Percentiles rank a stretch among this genome's conserved stretches.
phyloP scores from a whole-genome alignment of 2,329 filamentous ascomycete genomes.

The Phaeosphaeria sp. region DNA sequence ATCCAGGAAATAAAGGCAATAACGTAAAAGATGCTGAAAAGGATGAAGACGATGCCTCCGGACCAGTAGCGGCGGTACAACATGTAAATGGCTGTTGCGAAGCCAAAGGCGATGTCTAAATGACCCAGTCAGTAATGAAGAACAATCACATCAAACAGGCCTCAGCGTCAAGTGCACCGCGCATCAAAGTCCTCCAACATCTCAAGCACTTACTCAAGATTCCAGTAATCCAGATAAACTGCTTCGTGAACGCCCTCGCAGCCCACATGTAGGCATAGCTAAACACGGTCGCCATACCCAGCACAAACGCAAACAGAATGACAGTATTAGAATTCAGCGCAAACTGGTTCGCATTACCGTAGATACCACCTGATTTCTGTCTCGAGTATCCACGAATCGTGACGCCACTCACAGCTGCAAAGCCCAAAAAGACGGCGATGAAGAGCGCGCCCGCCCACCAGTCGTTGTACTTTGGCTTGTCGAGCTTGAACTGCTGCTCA shows the following conservation, averaged over 20 bases:
- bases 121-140: conserved; percentile 48
- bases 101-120: conserved; percentile 73
- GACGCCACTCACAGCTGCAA: conserved; percentile 76
- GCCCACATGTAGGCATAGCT: conserved; percentile 79
- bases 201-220: conserved; percentile 21
- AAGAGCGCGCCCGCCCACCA: conserved; percentile 86
- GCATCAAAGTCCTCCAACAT: neutral
- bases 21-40: conserved; percentile 81
- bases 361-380: conserved; percentile 69
- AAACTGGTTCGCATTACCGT: conserved; percentile 70
- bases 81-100: conserved; percentile 90
- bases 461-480: conserved; percentile 88
- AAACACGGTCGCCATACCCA: conserved; percentile 75
- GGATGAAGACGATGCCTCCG: conserved; percentile 83
- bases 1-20: conserved; percentile 85
- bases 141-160: no score
- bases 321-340: conserved; percentile 83
- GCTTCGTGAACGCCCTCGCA: conserved; percentile 80
- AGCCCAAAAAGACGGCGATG: conserved; percentile 73
- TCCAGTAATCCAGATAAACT: conserved; percentile 85
- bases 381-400: conserved; percentile 73
- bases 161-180: no score
- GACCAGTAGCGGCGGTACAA: conserved; percentile 77
- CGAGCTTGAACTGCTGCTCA: conserved; percentile 81
- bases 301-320: conserved; percentile 80